These are phyloP conservation scores for Nigrospora osmanthi DNA, from an alignment of 2,329 filamentous ascomycete genomes.

Conservation along the genomic window DNA sequence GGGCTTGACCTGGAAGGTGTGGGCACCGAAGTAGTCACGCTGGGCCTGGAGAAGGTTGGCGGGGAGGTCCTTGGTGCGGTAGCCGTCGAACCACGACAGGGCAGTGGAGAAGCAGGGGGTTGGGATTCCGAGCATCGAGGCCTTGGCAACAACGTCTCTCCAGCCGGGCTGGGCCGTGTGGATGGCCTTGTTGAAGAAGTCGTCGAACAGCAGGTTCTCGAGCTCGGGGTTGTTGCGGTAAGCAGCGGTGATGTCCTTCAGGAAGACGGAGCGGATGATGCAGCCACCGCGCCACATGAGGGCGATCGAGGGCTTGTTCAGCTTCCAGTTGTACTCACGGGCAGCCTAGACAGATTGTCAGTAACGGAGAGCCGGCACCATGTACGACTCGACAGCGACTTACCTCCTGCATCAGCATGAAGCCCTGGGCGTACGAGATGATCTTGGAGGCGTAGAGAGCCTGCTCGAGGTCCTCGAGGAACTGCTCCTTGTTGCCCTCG, in stretches of 20 bases:
- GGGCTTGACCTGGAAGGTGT: constrained; percentile 85
- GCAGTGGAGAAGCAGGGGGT: constrained; percentile 95
- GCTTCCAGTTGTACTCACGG: constrained; percentile 94
- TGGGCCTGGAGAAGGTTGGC: constrained; percentile 98
- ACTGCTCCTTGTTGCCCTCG: constrained; percentile 82
- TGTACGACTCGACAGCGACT: constrained; percentile 22
- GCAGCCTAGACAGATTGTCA: constrained; percentile 57
- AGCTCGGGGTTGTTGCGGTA: constrained; percentile 93
- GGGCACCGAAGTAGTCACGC: constrained; percentile 98
- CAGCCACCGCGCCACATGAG: constrained; percentile 99
- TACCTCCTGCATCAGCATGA: constrained; percentile 99
- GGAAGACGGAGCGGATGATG: constrained; percentile 99
- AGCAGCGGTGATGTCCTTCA: constrained; percentile 97
- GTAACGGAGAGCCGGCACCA: constrained; percentile 3
- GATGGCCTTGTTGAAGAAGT: constrained; percentile 99
- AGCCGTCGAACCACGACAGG: constrained; percentile 97
- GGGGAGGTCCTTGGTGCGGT: constrained; percentile 93
- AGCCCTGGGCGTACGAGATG: constrained; percentile 98
- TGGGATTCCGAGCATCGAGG: constrained; percentile 89
- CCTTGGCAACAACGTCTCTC: constrained; percentile 86
- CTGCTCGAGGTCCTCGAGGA: constrained; percentile 97
- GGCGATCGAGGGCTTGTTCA: constrained; percentile 99
- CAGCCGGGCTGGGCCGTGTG: constrained; percentile 90
- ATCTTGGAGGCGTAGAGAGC: constrained; percentile 99
- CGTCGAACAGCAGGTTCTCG: constrained; percentile 96